Conservation (phyloP, 805 yeast species). For the Yamadazyma paraphyllophila region DNA sequence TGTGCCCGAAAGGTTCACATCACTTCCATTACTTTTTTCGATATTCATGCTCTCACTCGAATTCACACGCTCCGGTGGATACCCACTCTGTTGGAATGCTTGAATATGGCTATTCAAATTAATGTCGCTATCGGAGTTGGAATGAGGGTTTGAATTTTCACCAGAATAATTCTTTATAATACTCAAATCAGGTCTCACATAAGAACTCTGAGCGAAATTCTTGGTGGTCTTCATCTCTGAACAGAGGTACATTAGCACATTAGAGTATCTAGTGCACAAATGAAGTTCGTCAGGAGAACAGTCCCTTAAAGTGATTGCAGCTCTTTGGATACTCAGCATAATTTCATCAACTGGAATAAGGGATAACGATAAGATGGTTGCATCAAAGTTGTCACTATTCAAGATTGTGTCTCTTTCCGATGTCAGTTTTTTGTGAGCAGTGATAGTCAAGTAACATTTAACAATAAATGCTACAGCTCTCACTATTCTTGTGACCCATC, state of each 20-base stretch:
- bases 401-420: constrained; percentile 14
- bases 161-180: not conserved
- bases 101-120: constrained; percentile 5
- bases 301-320: constrained; percentile 72
- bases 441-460: constrained; percentile 72
- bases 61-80: constrained; percentile 4
- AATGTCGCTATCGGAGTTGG: not conserved
- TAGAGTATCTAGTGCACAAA: constrained; percentile 74
- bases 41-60: not conserved
- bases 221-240: constrained; percentile 63
- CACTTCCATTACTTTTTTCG: not conserved
- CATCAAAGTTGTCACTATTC: constrained; percentile 33
- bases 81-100: not conserved
- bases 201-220: constrained; percentile 19
- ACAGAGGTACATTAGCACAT: constrained; percentile 71
- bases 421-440: constrained; percentile 38
- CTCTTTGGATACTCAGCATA: constrained; percentile 60
- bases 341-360: constrained; percentile 72
- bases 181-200: not conserved
- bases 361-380: constrained; percentile 55
- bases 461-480: constrained; percentile 88
- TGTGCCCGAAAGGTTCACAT: not conserved
- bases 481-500: constrained; percentile 85
- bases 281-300: constrained; percentile 90
- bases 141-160: not conserved